A percentile compares a stretch with the other conserved stretches of the same genome.
Evolutionary conservation across 495 filamentous ascomycete genomes (phyloP).

Genomic region (Tuber aestivum): DNA sequence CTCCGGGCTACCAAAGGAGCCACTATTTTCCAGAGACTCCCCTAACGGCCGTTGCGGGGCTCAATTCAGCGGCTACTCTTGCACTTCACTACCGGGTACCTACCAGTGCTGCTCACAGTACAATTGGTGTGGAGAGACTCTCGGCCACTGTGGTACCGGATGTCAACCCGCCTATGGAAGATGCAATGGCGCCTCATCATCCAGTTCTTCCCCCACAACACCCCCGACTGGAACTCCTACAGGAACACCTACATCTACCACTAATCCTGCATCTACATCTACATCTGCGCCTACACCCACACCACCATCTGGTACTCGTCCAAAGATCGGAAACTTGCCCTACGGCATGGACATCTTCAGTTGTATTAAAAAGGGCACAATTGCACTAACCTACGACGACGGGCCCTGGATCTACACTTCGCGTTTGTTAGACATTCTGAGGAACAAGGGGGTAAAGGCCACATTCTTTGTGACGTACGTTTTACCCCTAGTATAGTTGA

Average conservation of each 20-base stretch:
- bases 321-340: conserved; percentile 17
- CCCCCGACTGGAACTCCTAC: neutral
- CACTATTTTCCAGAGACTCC: conserved; percentile 13
- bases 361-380: conserved; percentile 9
- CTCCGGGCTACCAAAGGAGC: neutral
- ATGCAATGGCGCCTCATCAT: conserved; percentile 9
- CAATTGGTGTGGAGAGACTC: conserved; percentile 29
- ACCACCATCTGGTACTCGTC: neutral
- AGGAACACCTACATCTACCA: neutral
- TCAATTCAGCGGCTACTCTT: conserved; percentile 6
- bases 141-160: conserved; percentile 28
- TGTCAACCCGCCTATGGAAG: conserved; percentile 31
- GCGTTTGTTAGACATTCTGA: conserved; percentile 61
- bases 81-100: neutral
- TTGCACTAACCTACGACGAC: conserved; percentile 61
- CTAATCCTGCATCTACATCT: neutral
- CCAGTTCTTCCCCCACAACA: neutral
- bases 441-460: conserved; percentile 53
- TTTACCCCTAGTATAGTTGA: too few species aligned
- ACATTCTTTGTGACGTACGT: conserved; percentile 60
- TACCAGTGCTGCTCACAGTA: conserved; percentile 32
- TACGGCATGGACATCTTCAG: conserved; percentile 27
- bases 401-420: conserved; percentile 67
- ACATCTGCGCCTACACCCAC: neutral
- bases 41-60: conserved; percentile 19